phyloP scores from a whole-genome alignment of 129 eudicot species.

The Centaurea solstitialis region DNA sequence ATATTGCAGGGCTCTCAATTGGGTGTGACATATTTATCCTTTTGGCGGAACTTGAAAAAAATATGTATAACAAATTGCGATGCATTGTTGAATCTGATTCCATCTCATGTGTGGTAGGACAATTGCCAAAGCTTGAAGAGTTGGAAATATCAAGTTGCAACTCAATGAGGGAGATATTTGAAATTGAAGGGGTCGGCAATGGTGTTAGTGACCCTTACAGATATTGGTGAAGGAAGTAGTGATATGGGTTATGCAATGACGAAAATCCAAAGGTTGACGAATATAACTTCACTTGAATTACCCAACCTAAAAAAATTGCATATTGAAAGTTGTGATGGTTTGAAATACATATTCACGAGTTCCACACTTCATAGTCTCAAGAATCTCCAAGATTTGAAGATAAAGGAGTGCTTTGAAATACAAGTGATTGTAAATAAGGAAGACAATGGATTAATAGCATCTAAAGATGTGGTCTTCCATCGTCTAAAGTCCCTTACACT shows the following conservation, averaged over 20 bases:
- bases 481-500: background rate
- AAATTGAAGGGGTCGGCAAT: background rate
- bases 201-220: background rate
- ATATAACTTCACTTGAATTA: background rate
- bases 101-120: constrained; percentile 1
- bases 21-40: background rate
- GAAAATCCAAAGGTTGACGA: background rate
- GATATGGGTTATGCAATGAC: background rate
- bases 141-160: background rate
- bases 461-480: background rate
- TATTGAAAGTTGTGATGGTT: background rate
- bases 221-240: background rate
- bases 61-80: background rate
- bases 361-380: constrained; percentile 2
- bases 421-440: constrained; percentile 4
- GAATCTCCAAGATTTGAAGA: background rate
- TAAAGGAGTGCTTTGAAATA: background rate
- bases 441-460: background rate
- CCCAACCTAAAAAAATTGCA: background rate
- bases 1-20: background rate
- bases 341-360: background rate
- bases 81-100: constrained; percentile 8
- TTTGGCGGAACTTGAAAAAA: background rate
- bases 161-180: background rate
- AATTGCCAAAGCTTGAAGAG: background rate